Conservation (phyloP, 2,329 filamentous ascomycete species). For the Penicillium sp. region DNA sequence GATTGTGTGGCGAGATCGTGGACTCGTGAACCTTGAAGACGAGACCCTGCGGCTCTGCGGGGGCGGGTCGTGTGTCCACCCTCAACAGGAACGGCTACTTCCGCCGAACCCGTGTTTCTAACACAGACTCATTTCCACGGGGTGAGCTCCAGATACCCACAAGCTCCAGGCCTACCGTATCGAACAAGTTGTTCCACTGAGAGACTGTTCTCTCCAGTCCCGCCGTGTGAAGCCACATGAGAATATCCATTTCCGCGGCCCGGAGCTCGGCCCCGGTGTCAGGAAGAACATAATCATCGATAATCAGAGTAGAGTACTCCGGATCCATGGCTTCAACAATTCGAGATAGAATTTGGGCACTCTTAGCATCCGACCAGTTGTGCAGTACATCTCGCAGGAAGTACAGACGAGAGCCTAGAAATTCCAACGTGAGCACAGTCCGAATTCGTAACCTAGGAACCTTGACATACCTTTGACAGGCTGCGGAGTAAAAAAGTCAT, state of each 20-base stretch:
- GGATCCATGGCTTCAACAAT: slow-evolving; percentile 36
- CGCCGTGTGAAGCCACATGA: slow-evolving; percentile 41
- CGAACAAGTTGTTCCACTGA: slow-evolving; percentile 37
- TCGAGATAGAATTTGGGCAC: slow-evolving; percentile 27
- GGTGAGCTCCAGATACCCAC: slow-evolving; percentile 13
- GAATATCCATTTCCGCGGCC: slow-evolving; percentile 38
- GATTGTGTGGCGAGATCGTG: background rate
- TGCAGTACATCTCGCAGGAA: slow-evolving; percentile 39
- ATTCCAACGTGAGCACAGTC: background rate
- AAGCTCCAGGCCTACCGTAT: slow-evolving; percentile 31
- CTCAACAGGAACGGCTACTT: background rate
- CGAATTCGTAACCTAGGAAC: background rate
- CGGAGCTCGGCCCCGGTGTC: slow-evolving; percentile 30
- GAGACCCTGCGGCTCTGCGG: background rate
- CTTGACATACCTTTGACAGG: slow-evolving; percentile 41
- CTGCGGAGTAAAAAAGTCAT: slow-evolving; percentile 51
- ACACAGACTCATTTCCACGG: slow-evolving; percentile 5
- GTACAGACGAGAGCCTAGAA: slow-evolving; percentile 33
- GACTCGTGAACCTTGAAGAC: background rate
- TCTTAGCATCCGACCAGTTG: slow-evolving; percentile 33
- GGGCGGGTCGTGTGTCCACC: background rate
- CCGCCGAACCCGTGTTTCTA: slow-evolving; percentile 3
- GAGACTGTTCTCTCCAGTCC: slow-evolving; percentile 39
- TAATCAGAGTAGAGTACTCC: slow-evolving; percentile 42
- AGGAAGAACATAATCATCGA: slow-evolving; percentile 45